A percentile compares a stretch with the other conserved stretches of the same genome.
These are phyloP conservation scores for Prosopis cineraria DNA, from an alignment of 306 rosid genomes.

Conservation along the genomic window DNA sequence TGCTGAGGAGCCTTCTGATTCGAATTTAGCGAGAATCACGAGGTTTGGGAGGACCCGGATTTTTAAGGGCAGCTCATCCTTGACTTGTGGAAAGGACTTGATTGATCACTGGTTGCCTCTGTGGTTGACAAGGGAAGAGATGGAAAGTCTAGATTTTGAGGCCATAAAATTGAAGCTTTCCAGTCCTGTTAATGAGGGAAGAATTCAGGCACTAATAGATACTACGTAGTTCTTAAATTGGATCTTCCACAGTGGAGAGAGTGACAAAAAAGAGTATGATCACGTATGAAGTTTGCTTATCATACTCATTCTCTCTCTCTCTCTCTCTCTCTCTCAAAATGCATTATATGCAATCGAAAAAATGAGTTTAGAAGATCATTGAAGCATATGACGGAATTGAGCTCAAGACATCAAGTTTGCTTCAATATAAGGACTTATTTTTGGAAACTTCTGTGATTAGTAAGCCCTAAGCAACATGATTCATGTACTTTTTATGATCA, in stretches of 20 bases:
- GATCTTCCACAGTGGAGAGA: too few species aligned
- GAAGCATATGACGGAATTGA: background rate
- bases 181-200: constrained; percentile 50
- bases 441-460: background rate
- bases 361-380: background rate
- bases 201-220: constrained; percentile 52
- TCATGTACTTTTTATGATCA: background rate
- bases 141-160: constrained; percentile 70
- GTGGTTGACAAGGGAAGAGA: constrained; percentile 85
- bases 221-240: constrained; percentile 21
- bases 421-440: background rate
- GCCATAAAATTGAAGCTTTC: constrained; percentile 71
- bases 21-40: constrained; percentile 61
- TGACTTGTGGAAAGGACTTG: constrained; percentile 59
- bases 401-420: background rate
- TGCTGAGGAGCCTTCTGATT: constrained; percentile 80
- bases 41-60: constrained; percentile 60
- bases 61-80: constrained; percentile 56
- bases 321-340: background rate
- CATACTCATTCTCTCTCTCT: background rate
- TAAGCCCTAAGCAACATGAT: background rate
- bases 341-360: background rate
- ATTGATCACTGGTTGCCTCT: constrained; percentile 71
- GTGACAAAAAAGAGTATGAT: too few species aligned
- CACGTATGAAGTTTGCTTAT: background rate